Base-by-base conservation (phyloP, 116 monocot genomes). In the Cymodocea nodosa region DNA sequence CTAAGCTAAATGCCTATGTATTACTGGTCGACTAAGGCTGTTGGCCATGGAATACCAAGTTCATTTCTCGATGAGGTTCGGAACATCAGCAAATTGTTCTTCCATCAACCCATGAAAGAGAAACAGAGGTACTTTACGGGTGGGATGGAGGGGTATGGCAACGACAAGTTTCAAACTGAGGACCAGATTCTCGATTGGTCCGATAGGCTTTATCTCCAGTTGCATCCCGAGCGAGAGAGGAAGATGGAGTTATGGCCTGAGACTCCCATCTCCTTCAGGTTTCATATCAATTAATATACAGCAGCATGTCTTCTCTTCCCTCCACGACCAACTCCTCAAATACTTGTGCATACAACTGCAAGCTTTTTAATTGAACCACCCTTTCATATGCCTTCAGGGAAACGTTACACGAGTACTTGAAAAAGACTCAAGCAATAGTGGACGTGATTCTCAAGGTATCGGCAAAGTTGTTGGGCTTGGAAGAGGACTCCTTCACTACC, bases 111-210 rank as follows among this genome's bases (percentile, higher is more conserved):
- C 15, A 44, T 36, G 63, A 71, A 81, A 56, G 75, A 53, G 68
- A 78, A 79, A 30, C 64, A 56, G 54, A 74, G 57, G 55, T 75
- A 75, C 54, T 67, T 63, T 57, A 85, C 75, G 55, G 23, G 74
- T 19, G 74, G 37, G 22, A 54, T 72, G 13, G 84, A 90, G 73
- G 90, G 90, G 25, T 90, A 90, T 52, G 86, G 90, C 35, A 83
- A 79, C 35, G 90, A 90, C 51, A 44, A 35, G 15, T 62, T 90
- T 7, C 19, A 15, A 22, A 60, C 20, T 2, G 66, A 82, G 39
- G 80, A 79, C 17, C 89, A 89, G 35, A 67, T 75, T 18, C 70
- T 80, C 37, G 84, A 86, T 64, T 86, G 90, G 90, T 59, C 58
- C 50, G 87, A 91, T 63, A 76, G 90, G 25, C 56, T 91, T 18